These are phyloP conservation scores for Danielia reshetovae DNA, from an alignment of 805 yeast species.

Conservation along the genomic window DNA sequence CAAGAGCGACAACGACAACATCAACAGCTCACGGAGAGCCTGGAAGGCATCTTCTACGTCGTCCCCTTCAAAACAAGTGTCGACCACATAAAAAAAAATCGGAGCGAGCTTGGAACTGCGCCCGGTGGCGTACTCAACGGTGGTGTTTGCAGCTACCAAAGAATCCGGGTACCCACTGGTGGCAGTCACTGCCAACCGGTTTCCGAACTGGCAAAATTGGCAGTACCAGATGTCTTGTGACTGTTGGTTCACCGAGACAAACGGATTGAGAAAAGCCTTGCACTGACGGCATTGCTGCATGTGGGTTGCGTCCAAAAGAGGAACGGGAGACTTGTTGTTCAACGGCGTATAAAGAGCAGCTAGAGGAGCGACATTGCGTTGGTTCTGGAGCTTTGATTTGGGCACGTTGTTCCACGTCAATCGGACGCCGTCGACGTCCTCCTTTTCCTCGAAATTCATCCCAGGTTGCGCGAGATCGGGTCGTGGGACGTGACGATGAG, in stretches of 20 bases:
- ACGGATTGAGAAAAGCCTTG: conserved; percentile 53
- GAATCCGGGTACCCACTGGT: conserved; percentile 35
- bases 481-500: no score
- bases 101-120: conserved; percentile 40
- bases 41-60: conserved; percentile 39
- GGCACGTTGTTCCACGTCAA: conserved; percentile 70
- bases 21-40: conserved; percentile 49
- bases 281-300: conserved; percentile 50
- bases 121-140: conserved; percentile 49
- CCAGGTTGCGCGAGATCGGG: no score
- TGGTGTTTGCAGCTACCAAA: conserved; percentile 22
- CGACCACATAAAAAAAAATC: conserved; percentile 53
- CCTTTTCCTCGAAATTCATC: conserved; percentile 53
- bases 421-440: conserved; percentile 71
- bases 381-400: conserved; percentile 48
- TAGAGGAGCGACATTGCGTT: conserved; percentile 50
- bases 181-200: conserved; percentile 31
- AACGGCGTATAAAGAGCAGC: conserved; percentile 60
- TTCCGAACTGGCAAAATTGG: conserved; percentile 50
- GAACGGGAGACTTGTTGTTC: conserved; percentile 38
- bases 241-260: conserved; percentile 29
- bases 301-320: conserved; percentile 37
- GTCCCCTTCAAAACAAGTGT: conserved; percentile 50
- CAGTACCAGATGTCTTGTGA: conserved; percentile 46
- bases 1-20: conserved; percentile 41